These are phyloP conservation scores for Moelleriella libera DNA, from an alignment of 2,329 filamentous ascomycete species.

Conservation along the genomic window DNA sequence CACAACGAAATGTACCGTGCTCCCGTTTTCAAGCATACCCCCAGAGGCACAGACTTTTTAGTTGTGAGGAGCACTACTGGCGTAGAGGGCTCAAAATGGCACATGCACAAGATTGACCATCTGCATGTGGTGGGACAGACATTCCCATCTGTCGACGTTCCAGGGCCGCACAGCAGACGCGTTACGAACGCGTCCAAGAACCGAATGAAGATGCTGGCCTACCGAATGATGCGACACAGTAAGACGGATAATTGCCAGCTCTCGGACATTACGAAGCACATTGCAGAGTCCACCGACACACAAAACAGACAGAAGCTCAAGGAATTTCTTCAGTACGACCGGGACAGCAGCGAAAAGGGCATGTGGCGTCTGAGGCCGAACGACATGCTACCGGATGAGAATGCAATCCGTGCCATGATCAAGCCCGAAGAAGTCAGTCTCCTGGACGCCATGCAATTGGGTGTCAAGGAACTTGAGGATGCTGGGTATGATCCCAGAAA, in stretches of 20 bases:
- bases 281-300: constrained; percentile 84
- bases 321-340: constrained; percentile 86
- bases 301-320: constrained; percentile 96
- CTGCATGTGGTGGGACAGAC: constrained; percentile 85
- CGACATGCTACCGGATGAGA: constrained; percentile 67
- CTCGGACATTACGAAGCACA: constrained; percentile 79
- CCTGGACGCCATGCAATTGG: constrained; percentile 93
- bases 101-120: constrained; percentile 78
- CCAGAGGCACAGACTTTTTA: constrained; percentile 72
- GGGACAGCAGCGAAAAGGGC: constrained; percentile 56
- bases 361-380: constrained; percentile 64
- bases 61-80: constrained; percentile 73
- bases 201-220: constrained; percentile 89
- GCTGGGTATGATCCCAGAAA: constrained; percentile 67
- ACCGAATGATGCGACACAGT: constrained; percentile 71
- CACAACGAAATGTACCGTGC: constrained; percentile 94
- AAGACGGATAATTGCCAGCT: constrained; percentile 55
- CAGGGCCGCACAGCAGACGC: constrained; percentile 83
- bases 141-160: constrained; percentile 83
- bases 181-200: constrained; percentile 97
- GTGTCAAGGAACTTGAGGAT: constrained; percentile 79
- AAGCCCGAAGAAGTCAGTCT: constrained; percentile 92
- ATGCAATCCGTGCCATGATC: constrained; percentile 72
- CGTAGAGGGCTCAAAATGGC: constrained; percentile 64
- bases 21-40: constrained; percentile 76